Conservation (phyloP, 2,329 filamentous ascomycete genomes). For the Pezizomycotina sp. region DNA sequence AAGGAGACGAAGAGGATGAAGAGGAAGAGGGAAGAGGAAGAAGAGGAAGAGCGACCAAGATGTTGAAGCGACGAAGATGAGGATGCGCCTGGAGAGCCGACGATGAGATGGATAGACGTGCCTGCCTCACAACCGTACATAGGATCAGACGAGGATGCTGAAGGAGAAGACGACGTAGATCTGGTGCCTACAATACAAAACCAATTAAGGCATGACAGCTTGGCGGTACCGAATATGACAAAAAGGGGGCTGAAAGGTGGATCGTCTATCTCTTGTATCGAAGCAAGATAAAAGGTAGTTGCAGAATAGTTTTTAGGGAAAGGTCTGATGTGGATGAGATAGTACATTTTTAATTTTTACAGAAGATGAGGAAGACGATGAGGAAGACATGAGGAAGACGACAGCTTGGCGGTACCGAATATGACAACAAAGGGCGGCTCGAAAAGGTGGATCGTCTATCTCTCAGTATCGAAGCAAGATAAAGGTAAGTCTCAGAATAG, state of each 20-base stretch:
- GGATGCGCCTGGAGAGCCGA: constrained; percentile 28
- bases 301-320: constrained; percentile 3
- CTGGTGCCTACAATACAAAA: no score
- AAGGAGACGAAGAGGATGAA: constrained; percentile 35
- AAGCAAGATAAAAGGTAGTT: constrained; percentile 1
- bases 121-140: constrained; percentile 29
- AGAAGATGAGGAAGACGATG: constrained; percentile 8
- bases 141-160: constrained; percentile 28
- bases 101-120: constrained; percentile 25
- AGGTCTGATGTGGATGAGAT: constrained; percentile 8
- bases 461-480: constrained; percentile 1
- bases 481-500: neutral
- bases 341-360: constrained; percentile 13
- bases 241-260: no score
- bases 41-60: constrained; percentile 29
- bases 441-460: no score
- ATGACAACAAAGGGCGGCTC: no score
- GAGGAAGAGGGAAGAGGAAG: constrained; percentile 27
- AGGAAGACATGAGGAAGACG: constrained; percentile 12
- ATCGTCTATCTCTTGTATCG: constrained; percentile 3
- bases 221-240: no score
- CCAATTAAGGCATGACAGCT: no score
- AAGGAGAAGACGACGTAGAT: constrained; percentile 27
- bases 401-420: no score
- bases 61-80: constrained; percentile 30